These are phyloP conservation scores for Alternaria hordeiaustralica DNA, from an alignment of 2,329 filamentous ascomycete species.

Conservation along the genomic window DNA sequence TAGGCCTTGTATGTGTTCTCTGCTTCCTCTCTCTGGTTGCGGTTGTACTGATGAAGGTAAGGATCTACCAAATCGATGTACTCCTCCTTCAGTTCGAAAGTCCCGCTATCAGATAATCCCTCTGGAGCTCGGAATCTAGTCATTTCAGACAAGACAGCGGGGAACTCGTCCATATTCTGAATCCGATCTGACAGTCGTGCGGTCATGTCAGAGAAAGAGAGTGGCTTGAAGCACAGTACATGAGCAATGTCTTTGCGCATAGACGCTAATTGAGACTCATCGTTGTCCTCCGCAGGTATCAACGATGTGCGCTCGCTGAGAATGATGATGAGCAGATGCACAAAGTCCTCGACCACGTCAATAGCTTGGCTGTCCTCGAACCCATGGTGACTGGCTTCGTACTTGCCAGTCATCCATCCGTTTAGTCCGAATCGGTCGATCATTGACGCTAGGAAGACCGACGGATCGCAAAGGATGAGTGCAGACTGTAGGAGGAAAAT, in stretches of 20 bases:
- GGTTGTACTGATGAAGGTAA: conserved; percentile 94
- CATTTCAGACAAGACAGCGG: conserved; percentile 83
- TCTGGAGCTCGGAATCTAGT: conserved; percentile 89
- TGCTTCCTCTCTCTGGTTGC: conserved; percentile 95
- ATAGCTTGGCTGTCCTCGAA: conserved; percentile 89
- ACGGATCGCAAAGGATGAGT: conserved; percentile 82
- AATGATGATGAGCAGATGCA: conserved; percentile 89
- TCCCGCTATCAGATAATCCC: conserved; percentile 88
- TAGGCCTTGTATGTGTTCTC: conserved; percentile 87
- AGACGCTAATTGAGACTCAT: conserved; percentile 69
- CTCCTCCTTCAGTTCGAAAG: conserved; percentile 87
- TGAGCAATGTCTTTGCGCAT: conserved; percentile 92
- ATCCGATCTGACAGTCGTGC: conserved; percentile 86
- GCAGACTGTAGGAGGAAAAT: conserved; percentile 93
- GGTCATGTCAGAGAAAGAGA: conserved; percentile 92
- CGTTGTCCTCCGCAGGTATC: conserved; percentile 70
- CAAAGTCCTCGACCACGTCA: conserved; percentile 93
- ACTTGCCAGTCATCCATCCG: conserved; percentile 84
- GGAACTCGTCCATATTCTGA: conserved; percentile 87
- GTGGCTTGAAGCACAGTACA: conserved; percentile 92
- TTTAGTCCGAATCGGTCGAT: conserved; percentile 90
- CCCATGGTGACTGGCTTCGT: conserved; percentile 67
- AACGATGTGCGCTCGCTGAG: conserved; percentile 87
- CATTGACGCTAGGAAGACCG: conserved; percentile 83
- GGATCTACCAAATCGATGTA: conserved; percentile 90